Conservation (phyloP, 2,329 filamentous ascomycete genomes). For the Colletotrichum karsti region DNA sequence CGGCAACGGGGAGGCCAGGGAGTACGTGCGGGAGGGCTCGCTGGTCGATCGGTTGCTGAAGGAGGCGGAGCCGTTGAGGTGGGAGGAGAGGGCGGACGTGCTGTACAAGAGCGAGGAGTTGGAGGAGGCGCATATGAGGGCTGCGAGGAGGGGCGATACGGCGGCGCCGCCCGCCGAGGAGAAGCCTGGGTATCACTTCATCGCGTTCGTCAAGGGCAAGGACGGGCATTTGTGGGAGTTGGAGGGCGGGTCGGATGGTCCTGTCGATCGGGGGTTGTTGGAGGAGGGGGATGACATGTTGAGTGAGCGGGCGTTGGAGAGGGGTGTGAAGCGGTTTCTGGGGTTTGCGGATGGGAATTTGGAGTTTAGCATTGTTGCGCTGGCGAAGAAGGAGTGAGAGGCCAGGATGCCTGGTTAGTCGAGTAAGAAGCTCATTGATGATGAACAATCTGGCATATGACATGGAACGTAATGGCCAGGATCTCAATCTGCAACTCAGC, state of each 20-base stretch:
- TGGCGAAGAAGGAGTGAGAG: slow-evolving; percentile 34
- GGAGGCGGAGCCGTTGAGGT: slow-evolving; percentile 69
- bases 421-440: no score
- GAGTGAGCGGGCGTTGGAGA: slow-evolving; percentile 73
- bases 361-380: slow-evolving; percentile 49
- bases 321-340: slow-evolving; percentile 59
- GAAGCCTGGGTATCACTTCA: slow-evolving; percentile 77
- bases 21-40: slow-evolving; percentile 61
- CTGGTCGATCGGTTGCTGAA: slow-evolving; percentile 66
- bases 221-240: slow-evolving; percentile 79
- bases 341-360: slow-evolving; percentile 43
- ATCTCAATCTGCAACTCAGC: neutral
- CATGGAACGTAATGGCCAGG: neutral
- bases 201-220: slow-evolving; percentile 78
- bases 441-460: neutral
- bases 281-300: slow-evolving; percentile 67
- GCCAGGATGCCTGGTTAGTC: neutral
- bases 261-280: slow-evolving; percentile 70
- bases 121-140: slow-evolving; percentile 77
- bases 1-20: slow-evolving; percentile 71
- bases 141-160: slow-evolving; percentile 75
- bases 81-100: slow-evolving; percentile 69
- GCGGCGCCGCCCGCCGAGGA: slow-evolving; percentile 68
- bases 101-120: slow-evolving; percentile 76
- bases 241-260: slow-evolving; percentile 78